Evolutionary conservation across 768 basidiomycete species (phyloP), one percentile per base, ranked within the genome.

Genomic region (Jaapia argillacea): DNA sequence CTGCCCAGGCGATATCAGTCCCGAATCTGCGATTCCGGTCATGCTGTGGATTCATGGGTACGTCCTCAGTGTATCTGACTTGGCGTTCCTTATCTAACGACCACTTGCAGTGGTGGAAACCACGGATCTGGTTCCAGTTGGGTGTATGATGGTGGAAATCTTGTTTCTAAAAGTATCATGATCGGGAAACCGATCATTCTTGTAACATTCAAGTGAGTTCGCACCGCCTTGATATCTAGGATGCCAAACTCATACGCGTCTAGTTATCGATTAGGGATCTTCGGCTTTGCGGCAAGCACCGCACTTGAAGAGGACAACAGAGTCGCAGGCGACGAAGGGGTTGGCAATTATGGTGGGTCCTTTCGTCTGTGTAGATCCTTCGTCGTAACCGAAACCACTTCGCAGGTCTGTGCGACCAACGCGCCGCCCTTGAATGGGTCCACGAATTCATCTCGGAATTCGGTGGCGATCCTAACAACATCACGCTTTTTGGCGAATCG

Each of bases 41-140:
- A 85, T 88, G 85, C 58, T 86, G 36, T 88, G 85, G 85, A 66
- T 88, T n/a, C 85, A 88, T 62, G 85, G 85, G 85, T 87, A 52
- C 36, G 77, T 65, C 24, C 23, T 33, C 16, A 33, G 31, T 33
- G 31, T 44, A 21, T 45, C 42, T 21, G 28, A 43, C 38, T 26
- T 27, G 21, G 26, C 22, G n/a, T 16, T 18, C 21, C n/a, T 40
- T 35, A 41, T 44, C 36, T 5, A 49, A 38, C 14, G 48, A 45
- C 18, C 41, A 27, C 37, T 31, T 45, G 16, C 54, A 87, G 85
- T 21, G 85, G 85, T 31, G 79, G 78, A 6, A 75, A 83, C 54
- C 68, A 74, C 53, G 85, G 85, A 16, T 77, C 75, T 45, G 85
- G 85, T 4, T 82, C 82, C 3, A 74, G 74, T 55, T 87, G 85